Conservation (phyloP, 2,329 filamentous ascomycete species). For the Metarhizium album region DNA sequence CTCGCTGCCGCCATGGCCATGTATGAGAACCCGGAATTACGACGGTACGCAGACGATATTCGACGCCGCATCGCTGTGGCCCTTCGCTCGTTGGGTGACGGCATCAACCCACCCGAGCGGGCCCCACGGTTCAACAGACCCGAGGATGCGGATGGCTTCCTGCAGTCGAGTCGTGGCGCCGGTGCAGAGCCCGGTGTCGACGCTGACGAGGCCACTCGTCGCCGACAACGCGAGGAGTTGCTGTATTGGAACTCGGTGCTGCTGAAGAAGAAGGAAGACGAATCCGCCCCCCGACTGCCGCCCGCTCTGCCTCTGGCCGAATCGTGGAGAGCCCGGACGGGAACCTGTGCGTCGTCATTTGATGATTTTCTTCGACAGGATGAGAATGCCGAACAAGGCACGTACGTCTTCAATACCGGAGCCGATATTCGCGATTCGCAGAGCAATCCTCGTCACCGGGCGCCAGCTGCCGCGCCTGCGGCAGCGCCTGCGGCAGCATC, state of each 20-base stretch:
- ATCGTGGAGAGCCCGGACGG: background rate
- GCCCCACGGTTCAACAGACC: slow-evolving; percentile 53
- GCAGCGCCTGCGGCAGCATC: background rate
- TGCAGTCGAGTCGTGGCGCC: slow-evolving; percentile 36
- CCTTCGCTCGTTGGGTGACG: slow-evolving; percentile 47
- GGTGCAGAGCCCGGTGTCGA: slow-evolving; percentile 40
- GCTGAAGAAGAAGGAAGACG: slow-evolving; percentile 34
- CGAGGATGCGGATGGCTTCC: slow-evolving; percentile 54
- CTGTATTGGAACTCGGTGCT: slow-evolving; percentile 54
- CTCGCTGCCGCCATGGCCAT: slow-evolving; percentile 48
- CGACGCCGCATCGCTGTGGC: slow-evolving; percentile 51
- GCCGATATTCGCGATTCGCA: slow-evolving; percentile 30
- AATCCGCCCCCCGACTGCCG: slow-evolving; percentile 2
- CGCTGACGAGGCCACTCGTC: slow-evolving; percentile 50
- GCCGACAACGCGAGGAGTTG: slow-evolving; percentile 52
- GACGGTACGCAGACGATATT: slow-evolving; percentile 49
- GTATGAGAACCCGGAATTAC: slow-evolving; percentile 54
- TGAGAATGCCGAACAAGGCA: slow-evolving; percentile 38
- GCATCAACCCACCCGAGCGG: slow-evolving; percentile 35
- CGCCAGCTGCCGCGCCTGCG: slow-evolving; percentile 14
- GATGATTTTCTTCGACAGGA: slow-evolving; percentile 49
- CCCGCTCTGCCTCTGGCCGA: background rate
- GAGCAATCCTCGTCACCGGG: slow-evolving; percentile 38
- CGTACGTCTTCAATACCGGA: slow-evolving; percentile 48
- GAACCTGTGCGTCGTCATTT: slow-evolving; percentile 33